Percentiles rank a stretch among this genome's conserved stretches.
Conservation (phyloP, 768 basidiomycete species). For the Rhodotorula taiwanensis region DNA sequence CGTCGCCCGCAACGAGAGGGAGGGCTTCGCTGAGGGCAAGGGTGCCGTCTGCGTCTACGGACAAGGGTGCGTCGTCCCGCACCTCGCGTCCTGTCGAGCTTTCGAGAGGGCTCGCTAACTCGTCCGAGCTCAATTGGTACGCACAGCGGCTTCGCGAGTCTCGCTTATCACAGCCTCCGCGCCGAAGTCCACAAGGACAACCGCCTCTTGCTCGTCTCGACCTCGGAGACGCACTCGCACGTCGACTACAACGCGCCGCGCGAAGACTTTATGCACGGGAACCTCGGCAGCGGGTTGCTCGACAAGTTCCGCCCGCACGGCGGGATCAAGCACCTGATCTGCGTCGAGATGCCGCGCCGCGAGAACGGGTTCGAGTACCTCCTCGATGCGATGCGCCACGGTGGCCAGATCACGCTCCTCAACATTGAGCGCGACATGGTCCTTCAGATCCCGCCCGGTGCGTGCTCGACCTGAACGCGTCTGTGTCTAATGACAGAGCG, state of each 20-base stretch:
- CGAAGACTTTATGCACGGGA: constrained; percentile 1
- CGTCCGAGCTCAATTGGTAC: no score
- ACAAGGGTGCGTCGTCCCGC: neutral
- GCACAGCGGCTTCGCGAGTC: constrained; percentile 18
- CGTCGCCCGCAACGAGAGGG: neutral
- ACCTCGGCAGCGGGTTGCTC: constrained; percentile 1
- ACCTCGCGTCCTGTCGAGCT: no score
- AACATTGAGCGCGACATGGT: neutral
- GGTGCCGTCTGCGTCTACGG: constrained; percentile 9
- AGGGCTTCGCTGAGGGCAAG: neutral
- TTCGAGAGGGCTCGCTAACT: no score
- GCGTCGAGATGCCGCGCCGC: constrained; percentile 16
- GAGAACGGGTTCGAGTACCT: constrained; percentile 2
- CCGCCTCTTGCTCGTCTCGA: constrained; percentile 14
- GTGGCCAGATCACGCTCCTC: constrained; percentile 7
- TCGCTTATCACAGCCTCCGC: constrained; percentile 3
- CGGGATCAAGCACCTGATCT: constrained; percentile 9
- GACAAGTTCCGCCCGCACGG: constrained; percentile 6
- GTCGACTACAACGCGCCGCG: neutral
- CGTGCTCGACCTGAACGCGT: neutral
- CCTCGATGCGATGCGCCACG: constrained; percentile 11
- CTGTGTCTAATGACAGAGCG: no score
- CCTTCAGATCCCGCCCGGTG: neutral
- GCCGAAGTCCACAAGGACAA: neutral
- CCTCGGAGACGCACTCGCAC: constrained; percentile 9